phyloP scores from a whole-genome alignment of 129 eudicot species.

The Dittrichia graveolens region DNA sequence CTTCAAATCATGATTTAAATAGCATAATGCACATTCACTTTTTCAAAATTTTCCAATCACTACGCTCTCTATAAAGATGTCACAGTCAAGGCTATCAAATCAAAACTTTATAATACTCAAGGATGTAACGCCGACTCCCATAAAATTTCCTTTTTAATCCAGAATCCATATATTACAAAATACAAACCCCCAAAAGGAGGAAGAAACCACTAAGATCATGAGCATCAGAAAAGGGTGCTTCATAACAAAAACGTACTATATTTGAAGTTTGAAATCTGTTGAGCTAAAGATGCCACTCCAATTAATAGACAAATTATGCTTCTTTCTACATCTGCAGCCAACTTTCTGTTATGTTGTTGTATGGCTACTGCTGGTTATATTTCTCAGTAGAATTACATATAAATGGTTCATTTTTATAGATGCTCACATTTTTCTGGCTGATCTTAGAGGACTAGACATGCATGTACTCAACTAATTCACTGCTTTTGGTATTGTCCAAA shows the following conservation, averaged over 20 bases:
- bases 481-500: background rate
- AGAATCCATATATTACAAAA: background rate
- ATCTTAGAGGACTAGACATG: background rate
- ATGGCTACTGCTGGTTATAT: no score
- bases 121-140: background rate
- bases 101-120: no score
- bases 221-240: conserved; percentile 11
- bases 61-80: background rate
- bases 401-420: background rate
- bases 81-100: background rate
- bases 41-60: no score
- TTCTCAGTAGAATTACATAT: no score
- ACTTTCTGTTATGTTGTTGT: no score
- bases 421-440: background rate
- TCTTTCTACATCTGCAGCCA: no score
- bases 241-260: background rate
- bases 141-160: background rate
- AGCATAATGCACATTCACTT: no score
- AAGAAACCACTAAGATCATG: no score
- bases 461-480: background rate
- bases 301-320: no score
- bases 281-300: no score
- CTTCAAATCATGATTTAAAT: background rate
- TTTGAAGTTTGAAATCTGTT: no score
- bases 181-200: background rate